Percentiles rank a stretch among this genome's conserved stretches.
phyloP scores from a whole-genome alignment of 176 grass and related monocot genomes.

The Avena eriantha region DNA sequence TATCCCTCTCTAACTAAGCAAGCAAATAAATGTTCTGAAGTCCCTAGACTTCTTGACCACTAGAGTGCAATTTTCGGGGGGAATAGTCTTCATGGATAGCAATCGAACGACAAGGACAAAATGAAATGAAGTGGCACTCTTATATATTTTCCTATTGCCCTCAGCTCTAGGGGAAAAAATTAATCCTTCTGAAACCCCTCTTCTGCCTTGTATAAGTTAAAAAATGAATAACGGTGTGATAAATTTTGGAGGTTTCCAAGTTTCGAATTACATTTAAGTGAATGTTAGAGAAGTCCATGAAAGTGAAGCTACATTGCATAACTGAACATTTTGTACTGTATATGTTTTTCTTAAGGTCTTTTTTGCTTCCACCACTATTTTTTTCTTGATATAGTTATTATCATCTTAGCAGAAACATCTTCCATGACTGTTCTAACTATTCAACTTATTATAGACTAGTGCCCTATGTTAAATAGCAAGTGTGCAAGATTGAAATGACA shows the following conservation, averaged over 20 bases:
- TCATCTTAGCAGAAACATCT: neutral
- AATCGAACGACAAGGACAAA: neutral
- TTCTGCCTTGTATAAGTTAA: constrained; percentile 15
- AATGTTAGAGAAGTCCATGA: constrained; percentile 12
- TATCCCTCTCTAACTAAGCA: neutral
- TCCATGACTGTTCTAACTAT: neutral
- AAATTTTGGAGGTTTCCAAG: neutral
- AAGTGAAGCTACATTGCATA: constrained; percentile 7
- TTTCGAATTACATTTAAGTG: neutral
- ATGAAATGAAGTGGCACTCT: neutral
- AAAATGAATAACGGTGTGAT: neutral
- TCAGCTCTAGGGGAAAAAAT: neutral
- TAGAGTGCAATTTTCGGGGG: neutral
- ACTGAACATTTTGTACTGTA: neutral
- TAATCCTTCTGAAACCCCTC: neutral
- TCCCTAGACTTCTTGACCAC: neutral
- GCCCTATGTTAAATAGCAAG: neutral
- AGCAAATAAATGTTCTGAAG: neutral
- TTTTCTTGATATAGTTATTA: constrained; percentile 1
- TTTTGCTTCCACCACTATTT: neutral
- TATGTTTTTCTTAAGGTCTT: neutral
- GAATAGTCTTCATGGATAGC: neutral
- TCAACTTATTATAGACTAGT: constrained; percentile 4
- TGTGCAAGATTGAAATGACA: neutral
- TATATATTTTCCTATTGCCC: neutral